A percentile compares a stretch with the other conserved stretches of the same genome.
Evolutionary conservation across 495 filamentous ascomycete species (phyloP).

Genomic region (Chaetomium tenue): DNA sequence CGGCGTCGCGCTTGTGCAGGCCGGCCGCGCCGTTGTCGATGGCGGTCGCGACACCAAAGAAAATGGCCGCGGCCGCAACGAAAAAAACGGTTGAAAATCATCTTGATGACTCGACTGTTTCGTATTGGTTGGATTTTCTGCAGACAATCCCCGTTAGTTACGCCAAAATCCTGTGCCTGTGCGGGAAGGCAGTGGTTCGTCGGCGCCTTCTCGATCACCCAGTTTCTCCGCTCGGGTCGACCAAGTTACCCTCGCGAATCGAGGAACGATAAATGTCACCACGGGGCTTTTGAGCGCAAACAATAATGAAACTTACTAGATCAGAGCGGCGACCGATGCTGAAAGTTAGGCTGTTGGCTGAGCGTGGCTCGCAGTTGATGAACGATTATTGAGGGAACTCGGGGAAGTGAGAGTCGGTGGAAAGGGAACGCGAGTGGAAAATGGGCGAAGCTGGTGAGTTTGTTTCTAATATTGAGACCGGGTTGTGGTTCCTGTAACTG

Average conservation of each 20-base stretch:
- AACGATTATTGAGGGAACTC: not conserved
- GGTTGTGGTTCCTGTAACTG: not conserved
- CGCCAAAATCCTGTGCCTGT: not conserved
- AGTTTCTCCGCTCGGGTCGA: not conserved
- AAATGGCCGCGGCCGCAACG: not conserved
- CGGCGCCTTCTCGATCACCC: not conserved
- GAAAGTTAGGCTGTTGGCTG: not conserved
- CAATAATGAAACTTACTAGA: not conserved
- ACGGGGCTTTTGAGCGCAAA: not conserved
- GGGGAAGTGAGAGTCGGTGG: not conserved
- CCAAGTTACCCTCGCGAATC: not conserved
- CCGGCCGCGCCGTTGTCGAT: not conserved
- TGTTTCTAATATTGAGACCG: constrained; percentile 1
- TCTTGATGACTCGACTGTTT: constrained; percentile 1
- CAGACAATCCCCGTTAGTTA: not conserved
- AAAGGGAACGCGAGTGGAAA: not conserved
- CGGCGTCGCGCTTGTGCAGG: not conserved
- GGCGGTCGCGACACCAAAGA: constrained; percentile 8
- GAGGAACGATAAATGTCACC: not conserved
- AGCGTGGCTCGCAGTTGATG: not conserved
- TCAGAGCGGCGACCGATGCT: not conserved
- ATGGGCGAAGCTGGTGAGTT: not conserved
- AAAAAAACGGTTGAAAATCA: not conserved
- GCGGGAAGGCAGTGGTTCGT: not conserved
- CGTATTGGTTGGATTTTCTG: not conserved